These are phyloP conservation scores for Hydnum rufescens DNA, from an alignment of 768 basidiomycete species.

Conservation along the genomic window DNA sequence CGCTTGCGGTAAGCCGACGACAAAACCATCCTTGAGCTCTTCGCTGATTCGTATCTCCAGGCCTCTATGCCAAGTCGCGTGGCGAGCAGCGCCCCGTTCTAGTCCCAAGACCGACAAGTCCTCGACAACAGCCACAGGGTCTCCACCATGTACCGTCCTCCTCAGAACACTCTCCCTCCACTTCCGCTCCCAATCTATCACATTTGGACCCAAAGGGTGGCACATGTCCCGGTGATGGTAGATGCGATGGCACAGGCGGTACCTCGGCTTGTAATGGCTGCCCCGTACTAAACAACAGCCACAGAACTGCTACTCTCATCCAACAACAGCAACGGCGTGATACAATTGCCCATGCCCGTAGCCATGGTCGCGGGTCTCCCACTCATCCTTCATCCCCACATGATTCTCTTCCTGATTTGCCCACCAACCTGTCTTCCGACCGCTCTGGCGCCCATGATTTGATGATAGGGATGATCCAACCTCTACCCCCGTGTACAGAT, in stretches of 20 bases:
- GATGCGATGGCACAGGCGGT: constrained; percentile 95
- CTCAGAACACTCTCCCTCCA: neutral
- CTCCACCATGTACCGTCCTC: constrained; percentile 2
- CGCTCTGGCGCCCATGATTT: too few relatives aligned
- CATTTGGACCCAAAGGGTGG: neutral
- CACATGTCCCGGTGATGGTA: constrained; percentile 96
- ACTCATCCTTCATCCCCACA: too few relatives aligned
- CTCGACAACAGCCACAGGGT: neutral
- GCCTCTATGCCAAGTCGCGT: constrained; percentile 2
- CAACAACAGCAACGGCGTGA: too few relatives aligned
- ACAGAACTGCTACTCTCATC: too few relatives aligned
- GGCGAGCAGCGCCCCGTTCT: constrained; percentile 2
- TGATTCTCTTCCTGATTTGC: too few relatives aligned
- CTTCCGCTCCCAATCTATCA: neutral
- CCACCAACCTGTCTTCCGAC: too few relatives aligned
- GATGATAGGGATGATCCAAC: too few relatives aligned
- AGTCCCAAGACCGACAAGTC: neutral
- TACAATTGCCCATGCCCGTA: too few relatives aligned
- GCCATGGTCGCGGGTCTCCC: too few relatives aligned
- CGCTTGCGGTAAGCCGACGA: constrained; percentile 59
- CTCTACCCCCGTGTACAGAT: too few relatives aligned
- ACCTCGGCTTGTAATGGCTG: constrained; percentile 85
- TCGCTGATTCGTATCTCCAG: neutral
- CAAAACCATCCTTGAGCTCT: neutral
- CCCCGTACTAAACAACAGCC: constrained; percentile 81